Evolutionary conservation across 148 eudicot genomes (phyloP), one percentile per base, ranked within the genome.

Genomic region (Chenopodium formosanum): DNA sequence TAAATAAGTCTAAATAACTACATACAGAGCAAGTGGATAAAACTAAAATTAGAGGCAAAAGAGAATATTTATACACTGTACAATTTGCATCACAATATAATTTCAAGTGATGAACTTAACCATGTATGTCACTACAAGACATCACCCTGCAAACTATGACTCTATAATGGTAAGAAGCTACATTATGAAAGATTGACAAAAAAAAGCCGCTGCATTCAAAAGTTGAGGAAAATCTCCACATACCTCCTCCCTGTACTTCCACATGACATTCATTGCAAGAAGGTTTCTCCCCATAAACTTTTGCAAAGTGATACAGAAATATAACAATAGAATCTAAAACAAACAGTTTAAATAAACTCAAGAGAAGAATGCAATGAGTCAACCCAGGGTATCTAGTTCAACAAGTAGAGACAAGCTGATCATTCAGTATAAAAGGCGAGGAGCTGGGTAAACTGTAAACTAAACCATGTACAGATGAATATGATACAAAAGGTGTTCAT

Each of bases 241-340:
- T 81, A 89, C 96, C 93, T 92, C 93, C 84, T 91, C 93, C 84
- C 84, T 86, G 86, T 95, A 95, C 82, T 95, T 95, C 98, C 98
- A 93, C 98, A 95, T 95, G 72, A 95, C 97, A 88, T 95, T 95
- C 91, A 95, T 37, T 71, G 98, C 98, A 63, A 95, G 94, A 80
- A 95, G 94, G 88, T 95, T 92, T 91, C 90, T 90, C 52, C 98
- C 97, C 97, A 93, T 91, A 86, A 95, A 95, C 82, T 95, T 97
- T 97, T 93, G 86, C 87, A 88, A 44, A 44, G 85, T 40, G 29
- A 68, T 46, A 86, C 66, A 50, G 48, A 78, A 37, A 27, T 64
- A 67, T 23, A 68, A 22, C 47, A 77, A 47, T 10, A 69, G 50
- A 25, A 77, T 53, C 60, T 67, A 19, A 37, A 75, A 69, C 44